Conservation (phyloP, 2,329 filamentous ascomycete genomes). For the Corynespora cassiicola region DNA sequence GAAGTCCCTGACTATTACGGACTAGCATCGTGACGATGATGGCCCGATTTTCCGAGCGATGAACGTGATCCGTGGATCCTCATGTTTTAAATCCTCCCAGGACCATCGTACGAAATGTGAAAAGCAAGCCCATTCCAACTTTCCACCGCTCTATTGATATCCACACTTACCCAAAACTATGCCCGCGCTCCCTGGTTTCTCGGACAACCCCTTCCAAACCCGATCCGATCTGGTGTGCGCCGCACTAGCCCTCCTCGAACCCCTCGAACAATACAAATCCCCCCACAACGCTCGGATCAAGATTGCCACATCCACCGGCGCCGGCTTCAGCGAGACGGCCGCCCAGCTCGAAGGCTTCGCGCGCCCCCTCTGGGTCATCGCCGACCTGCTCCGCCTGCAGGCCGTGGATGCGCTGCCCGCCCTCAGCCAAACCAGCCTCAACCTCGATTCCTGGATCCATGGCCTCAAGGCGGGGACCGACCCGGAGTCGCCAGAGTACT, state of each 20-base stretch:
- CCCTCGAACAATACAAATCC: slow-evolving; percentile 20
- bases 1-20: too few species aligned
- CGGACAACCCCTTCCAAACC: slow-evolving; percentile 18
- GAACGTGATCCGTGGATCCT: too few species aligned
- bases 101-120: too few species aligned
- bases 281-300: slow-evolving; percentile 17
- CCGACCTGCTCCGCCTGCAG: slow-evolving; percentile 8
- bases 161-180: too few species aligned
- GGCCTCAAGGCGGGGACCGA: slow-evolving; percentile 26
- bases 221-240: slow-evolving; percentile 14
- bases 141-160: too few species aligned
- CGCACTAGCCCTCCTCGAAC: slow-evolving; percentile 13
- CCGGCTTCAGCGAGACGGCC: slow-evolving; percentile 23
- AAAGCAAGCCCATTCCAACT: too few species aligned
- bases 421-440: background rate
- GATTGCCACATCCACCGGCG: slow-evolving; percentile 20
- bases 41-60: too few species aligned
- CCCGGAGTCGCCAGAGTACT: slow-evolving; percentile 45
- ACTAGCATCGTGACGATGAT: too few species aligned
- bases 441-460: slow-evolving; percentile 14
- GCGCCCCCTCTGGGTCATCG: slow-evolving; percentile 21
- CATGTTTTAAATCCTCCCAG: too few species aligned
- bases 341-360: slow-evolving; percentile 28
- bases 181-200: slow-evolving; percentile 18
- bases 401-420: background rate